phyloP scores from a whole-genome alignment of 148 eudicot species.

The Rhododendron kiyosumense region DNA sequence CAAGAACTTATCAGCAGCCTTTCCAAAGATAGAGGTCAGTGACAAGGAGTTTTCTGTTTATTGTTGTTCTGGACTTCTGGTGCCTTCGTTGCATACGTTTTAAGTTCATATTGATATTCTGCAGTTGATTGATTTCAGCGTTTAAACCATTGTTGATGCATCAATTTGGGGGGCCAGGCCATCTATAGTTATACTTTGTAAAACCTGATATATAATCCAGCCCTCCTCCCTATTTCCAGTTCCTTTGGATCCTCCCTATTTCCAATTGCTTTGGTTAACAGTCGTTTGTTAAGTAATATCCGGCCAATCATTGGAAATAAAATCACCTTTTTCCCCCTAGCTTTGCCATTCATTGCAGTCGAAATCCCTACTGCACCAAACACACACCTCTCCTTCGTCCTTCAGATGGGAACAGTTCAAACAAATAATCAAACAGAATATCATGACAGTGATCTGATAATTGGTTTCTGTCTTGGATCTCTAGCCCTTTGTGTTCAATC shows the following conservation, averaged over 20 bases:
- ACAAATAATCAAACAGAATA: not conserved
- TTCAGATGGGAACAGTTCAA: not conserved
- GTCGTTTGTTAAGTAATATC: not conserved
- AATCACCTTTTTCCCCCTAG: not conserved
- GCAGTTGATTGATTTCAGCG: not conserved
- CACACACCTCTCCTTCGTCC: not conserved
- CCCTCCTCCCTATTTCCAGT: not conserved
- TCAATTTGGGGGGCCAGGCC: not conserved
- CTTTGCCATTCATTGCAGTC: not conserved
- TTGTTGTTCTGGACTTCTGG: not conserved
- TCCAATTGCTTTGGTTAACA: not conserved
- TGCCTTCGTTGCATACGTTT: not conserved
- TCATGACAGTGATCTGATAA: not conserved
- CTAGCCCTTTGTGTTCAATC: not conserved
- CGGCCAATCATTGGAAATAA: not conserved
- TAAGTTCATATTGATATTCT: not conserved
- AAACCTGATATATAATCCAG: not conserved
- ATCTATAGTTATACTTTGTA: not conserved
- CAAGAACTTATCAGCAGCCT: constrained; percentile 73
- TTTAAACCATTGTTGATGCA: not conserved
- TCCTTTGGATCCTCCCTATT: not conserved
- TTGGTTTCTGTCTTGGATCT: not conserved
- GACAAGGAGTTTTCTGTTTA: not conserved
- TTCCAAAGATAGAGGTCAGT: constrained; percentile 64
- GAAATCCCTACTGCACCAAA: not conserved